Conservation (phyloP, 2,329 filamentous ascomycete genomes). For the Bipolaris victoriae region DNA sequence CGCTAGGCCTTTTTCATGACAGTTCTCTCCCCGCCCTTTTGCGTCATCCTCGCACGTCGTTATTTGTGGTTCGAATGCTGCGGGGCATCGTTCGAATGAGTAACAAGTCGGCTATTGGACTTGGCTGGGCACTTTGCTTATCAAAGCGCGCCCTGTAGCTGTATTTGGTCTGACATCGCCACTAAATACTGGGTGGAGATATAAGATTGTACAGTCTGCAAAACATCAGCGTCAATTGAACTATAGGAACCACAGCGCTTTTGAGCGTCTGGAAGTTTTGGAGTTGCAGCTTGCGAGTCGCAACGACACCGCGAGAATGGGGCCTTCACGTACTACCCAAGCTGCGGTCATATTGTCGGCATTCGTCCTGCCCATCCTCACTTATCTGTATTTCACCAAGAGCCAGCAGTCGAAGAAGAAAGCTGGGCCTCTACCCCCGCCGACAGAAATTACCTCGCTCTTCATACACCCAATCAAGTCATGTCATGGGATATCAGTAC, state of each 20-base stretch:
- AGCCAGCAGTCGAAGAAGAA: slow-evolving; percentile 17
- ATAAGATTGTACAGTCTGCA: neutral
- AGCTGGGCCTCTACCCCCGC: slow-evolving; percentile 40
- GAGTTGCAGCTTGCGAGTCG: neutral
- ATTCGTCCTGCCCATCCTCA: slow-evolving; percentile 41
- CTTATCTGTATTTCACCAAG: slow-evolving; percentile 36
- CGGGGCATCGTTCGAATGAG: neutral
- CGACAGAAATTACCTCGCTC: slow-evolving; percentile 56
- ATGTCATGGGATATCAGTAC: slow-evolving; percentile 65
- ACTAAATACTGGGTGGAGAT: neutral
- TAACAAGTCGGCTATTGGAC: neutral
- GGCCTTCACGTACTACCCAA: slow-evolving; percentile 31
- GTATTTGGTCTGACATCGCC: neutral
- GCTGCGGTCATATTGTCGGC: slow-evolving; percentile 31
- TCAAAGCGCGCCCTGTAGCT: slow-evolving; percentile 1
- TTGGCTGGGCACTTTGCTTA: neutral
- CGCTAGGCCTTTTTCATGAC: slow-evolving; percentile 10
- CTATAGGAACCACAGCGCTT: neutral
- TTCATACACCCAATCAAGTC: slow-evolving; percentile 71
- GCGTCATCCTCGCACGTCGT: slow-evolving; percentile 15
- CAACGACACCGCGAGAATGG: slow-evolving; percentile 26
- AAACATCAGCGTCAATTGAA: neutral
- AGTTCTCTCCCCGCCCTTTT: slow-evolving; percentile 3
- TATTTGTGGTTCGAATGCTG: slow-evolving; percentile 7
- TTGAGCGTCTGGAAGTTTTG: neutral